These are phyloP conservation scores for Proliferodiscus dingleyae DNA, from an alignment of 2,329 filamentous ascomycete species.

Conservation along the genomic window DNA sequence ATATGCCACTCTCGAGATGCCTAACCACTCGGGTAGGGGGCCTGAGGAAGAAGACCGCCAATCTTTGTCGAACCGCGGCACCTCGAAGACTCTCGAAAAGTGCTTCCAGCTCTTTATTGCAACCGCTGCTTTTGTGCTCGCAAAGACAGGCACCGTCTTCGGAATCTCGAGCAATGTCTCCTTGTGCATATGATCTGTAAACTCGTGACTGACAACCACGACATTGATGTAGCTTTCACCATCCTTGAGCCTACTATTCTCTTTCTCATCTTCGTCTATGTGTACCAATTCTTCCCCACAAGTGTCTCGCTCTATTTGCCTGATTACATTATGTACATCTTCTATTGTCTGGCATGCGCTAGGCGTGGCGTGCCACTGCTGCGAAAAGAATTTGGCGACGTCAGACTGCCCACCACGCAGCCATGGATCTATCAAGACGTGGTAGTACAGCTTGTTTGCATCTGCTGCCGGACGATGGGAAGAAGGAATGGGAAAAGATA, in stretches of 20 bases:
- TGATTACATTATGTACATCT: constrained; percentile 49
- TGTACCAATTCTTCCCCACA: background rate
- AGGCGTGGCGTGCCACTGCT: constrained; percentile 56
- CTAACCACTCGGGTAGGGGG: constrained; percentile 55
- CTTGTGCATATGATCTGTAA: constrained; percentile 63
- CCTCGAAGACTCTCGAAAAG: constrained; percentile 49
- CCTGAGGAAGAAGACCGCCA: constrained; percentile 29
- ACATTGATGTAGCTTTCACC: constrained; percentile 44
- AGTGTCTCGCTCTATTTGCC: constrained; percentile 40
- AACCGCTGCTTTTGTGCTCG: constrained; percentile 51
- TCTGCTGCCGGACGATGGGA: background rate
- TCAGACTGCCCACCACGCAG: constrained; percentile 58
- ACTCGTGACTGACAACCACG: constrained; percentile 59
- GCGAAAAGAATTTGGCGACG: constrained; percentile 59
- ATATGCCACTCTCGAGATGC: constrained; percentile 52
- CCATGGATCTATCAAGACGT: constrained; percentile 64
- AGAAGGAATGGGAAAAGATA: constrained; percentile 55
- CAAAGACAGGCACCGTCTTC: constrained; percentile 51
- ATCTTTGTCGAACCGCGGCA: constrained; percentile 22
- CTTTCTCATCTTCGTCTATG: background rate
- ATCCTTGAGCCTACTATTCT: background rate
- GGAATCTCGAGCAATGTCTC: constrained; percentile 54
- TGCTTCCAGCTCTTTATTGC: constrained; percentile 54
- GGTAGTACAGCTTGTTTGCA: constrained; percentile 52
- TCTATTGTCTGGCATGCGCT: constrained; percentile 50